Percentiles rank a stretch among this genome's conserved stretches.
phyloP scores from a whole-genome alignment of 1,284 basidiomycete genomes.

The Trichosporon sp. region DNA sequence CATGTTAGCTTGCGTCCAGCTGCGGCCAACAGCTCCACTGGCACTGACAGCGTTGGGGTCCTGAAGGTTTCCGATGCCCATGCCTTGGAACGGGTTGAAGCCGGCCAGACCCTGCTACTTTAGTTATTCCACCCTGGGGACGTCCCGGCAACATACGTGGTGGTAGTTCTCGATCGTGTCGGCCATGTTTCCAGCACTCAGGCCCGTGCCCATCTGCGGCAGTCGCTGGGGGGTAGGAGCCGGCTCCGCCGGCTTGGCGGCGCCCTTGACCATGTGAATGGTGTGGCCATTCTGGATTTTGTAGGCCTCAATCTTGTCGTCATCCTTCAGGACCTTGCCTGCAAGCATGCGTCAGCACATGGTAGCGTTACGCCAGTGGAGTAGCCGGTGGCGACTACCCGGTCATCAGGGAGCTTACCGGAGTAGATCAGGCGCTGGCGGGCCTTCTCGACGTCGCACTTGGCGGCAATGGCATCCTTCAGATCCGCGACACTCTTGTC shows the following conservation, averaged over 20 bases:
- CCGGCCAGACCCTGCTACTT: constrained; percentile 50
- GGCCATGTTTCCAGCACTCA: constrained; percentile 60
- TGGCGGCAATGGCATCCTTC: constrained; percentile 74
- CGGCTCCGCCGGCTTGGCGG: constrained; percentile 55
- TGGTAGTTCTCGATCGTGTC: constrained; percentile 53
- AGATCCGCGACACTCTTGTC: constrained; percentile 71
- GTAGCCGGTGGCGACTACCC: background rate
- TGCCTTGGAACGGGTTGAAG: constrained; percentile 79
- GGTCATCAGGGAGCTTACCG: constrained; percentile 51
- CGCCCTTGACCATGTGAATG: constrained; percentile 89
- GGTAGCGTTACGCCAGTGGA: background rate
- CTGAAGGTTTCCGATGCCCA: constrained; percentile 72
- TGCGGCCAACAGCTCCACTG: background rate
- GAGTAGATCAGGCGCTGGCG: constrained; percentile 82
- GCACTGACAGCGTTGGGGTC: constrained; percentile 81
- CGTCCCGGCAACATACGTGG: constrained; percentile 28
- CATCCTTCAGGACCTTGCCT: constrained; percentile 62
- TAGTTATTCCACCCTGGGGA: constrained; percentile 2
- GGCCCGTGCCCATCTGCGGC: constrained; percentile 73
- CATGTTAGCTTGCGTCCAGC: background rate
- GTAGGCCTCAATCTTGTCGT: constrained; percentile 72
- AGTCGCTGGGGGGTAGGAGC: constrained; percentile 50
- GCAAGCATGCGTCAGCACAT: constrained; percentile 10
- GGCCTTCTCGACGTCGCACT: constrained; percentile 78
- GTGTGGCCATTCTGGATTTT: constrained; percentile 75